Evolutionary conservation across 2,329 filamentous ascomycete species (phyloP).

Genomic region (Penicillium digitatum): DNA sequence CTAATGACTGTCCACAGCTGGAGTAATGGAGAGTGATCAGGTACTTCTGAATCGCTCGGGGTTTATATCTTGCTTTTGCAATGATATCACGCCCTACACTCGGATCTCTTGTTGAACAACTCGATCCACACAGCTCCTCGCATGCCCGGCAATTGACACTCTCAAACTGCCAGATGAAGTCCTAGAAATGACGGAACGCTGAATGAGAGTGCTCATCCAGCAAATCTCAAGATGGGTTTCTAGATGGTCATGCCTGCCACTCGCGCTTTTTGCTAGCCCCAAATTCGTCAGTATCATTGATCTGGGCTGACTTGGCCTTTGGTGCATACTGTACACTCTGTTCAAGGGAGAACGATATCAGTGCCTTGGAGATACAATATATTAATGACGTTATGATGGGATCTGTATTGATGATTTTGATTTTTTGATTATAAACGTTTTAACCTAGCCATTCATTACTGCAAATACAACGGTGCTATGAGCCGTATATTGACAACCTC

Average conservation of each 20-base stretch:
- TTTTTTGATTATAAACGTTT: conserved; percentile 12
- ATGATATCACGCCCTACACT: background rate
- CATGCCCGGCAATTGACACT: background rate
- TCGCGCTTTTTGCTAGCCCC: background rate
- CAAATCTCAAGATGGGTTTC: too few species aligned
- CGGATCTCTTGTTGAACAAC: background rate
- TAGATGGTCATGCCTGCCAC: background rate
- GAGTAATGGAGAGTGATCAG: background rate
- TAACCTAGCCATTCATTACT: conserved; percentile 22
- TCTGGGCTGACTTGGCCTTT: background rate
- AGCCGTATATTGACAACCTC: background rate
- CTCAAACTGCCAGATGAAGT: background rate
- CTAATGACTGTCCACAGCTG: background rate
- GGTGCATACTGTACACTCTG: background rate
- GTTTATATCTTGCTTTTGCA: background rate
- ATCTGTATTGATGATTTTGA: conserved; percentile 18
- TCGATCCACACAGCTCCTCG: background rate
- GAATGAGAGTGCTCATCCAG: background rate
- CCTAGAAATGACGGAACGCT: background rate
- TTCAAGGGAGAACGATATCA: conserved; percentile 4
- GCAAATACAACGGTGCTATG: background rate
- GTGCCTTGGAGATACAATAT: conserved; percentile 13
- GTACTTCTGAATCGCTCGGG: background rate
- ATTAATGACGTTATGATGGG: conserved; percentile 21
- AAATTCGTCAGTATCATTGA: background rate